Evolutionary conservation across 306 rosid genomes (phyloP).

Genomic region (Vigna reflexopilosa): DNA sequence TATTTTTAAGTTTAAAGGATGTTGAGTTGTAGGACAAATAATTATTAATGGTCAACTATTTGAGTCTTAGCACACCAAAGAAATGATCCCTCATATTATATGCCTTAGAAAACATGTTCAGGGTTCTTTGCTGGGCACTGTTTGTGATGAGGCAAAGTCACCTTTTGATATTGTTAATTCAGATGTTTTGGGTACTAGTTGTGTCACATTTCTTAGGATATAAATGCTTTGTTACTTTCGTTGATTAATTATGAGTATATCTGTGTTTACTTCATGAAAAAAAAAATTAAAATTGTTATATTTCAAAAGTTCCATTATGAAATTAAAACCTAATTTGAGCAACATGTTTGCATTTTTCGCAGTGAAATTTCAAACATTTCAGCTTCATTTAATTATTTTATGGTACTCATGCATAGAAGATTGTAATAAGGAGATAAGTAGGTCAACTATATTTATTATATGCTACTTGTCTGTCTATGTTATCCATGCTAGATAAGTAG

Average conservation of each 20-base stretch:
- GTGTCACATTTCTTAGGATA: neutral
- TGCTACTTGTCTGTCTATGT: too few relatives aligned
- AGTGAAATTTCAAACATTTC: neutral
- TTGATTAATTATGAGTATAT: too few relatives aligned
- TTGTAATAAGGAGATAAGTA: too few relatives aligned
- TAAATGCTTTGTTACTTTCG: too few relatives aligned
- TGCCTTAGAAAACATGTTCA: neutral
- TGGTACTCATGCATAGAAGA: neutral
- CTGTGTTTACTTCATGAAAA: too few relatives aligned
- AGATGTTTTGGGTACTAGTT: neutral
- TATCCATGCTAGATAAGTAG: neutral
- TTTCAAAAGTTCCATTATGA: too few relatives aligned
- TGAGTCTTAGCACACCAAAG: neutral
- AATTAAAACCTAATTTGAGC: neutral
- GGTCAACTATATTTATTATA: too few relatives aligned
- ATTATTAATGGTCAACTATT: neutral
- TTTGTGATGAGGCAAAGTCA: neutral
- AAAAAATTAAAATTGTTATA: too few relatives aligned
- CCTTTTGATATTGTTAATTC: neutral
- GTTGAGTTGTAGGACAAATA: neutral
- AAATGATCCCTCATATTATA: neutral
- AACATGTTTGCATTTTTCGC: conserved; percentile 1
- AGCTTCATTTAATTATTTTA: neutral
- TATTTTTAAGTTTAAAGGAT: conserved; percentile 22
- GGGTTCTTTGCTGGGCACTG: neutral